These are phyloP conservation scores for Aspergillus sp. DNA, from an alignment of 2,329 filamentous ascomycete species.

Conservation along the genomic window DNA sequence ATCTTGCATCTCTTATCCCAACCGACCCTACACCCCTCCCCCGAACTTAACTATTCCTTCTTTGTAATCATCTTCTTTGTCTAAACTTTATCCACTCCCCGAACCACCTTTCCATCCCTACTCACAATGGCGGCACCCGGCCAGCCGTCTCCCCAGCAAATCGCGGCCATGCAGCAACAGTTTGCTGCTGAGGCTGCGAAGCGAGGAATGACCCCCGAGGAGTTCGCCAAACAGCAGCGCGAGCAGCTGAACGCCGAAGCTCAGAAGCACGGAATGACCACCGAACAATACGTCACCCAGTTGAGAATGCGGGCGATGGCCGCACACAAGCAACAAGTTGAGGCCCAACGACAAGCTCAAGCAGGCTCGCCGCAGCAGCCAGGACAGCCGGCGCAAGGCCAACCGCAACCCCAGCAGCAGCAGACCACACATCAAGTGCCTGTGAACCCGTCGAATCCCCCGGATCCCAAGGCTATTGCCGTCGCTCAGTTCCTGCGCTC, in stretches of 20 bases:
- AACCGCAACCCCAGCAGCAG: conserved; percentile 23
- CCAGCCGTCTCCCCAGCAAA: conserved; percentile 75
- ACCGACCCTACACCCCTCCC: background rate
- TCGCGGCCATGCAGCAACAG: conserved; percentile 78
- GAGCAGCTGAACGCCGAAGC: conserved; percentile 48
- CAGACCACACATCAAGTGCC: conserved; percentile 49
- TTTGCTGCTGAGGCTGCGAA: conserved; percentile 79
- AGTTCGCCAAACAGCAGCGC: conserved; percentile 69
- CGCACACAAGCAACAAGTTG: conserved; percentile 40
- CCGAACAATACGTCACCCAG: conserved; percentile 50
- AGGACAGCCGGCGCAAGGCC: conserved; percentile 41
- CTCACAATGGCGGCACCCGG: conserved; percentile 39
- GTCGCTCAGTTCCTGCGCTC: conserved; percentile 82
- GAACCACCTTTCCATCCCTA: background rate
- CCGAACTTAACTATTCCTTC: background rate
- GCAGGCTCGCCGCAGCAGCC: conserved; percentile 29
- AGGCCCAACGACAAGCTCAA: conserved; percentile 38
- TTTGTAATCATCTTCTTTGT: background rate
- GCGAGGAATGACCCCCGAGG: conserved; percentile 77
- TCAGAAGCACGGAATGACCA: conserved; percentile 53
- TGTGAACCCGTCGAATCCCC: conserved; percentile 57
- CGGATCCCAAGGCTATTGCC: conserved; percentile 84
- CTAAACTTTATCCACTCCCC: background rate
- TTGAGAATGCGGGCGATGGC: conserved; percentile 49
- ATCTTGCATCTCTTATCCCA: too few species aligned